Conservation (phyloP, 768 basidiomycete species). For the Mycena metata region DNA sequence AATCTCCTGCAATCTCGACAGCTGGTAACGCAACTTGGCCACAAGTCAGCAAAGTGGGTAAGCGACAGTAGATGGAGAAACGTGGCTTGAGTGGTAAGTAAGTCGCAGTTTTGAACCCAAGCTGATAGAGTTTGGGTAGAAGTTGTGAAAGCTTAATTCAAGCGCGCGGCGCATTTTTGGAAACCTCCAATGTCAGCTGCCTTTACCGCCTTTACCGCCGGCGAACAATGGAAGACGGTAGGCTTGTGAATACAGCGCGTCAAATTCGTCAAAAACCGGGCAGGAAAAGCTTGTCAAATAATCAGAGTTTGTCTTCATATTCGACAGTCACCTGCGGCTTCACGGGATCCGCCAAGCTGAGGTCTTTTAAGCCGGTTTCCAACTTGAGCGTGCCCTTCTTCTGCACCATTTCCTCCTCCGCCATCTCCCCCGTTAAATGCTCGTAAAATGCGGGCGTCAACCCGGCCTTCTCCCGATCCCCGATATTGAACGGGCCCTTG, state of each 20-base stretch:
- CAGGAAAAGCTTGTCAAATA: background rate
- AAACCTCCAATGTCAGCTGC: too few species aligned
- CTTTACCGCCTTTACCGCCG: too few species aligned
- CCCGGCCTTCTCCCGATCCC: constrained; percentile 80
- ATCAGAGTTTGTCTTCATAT: constrained; percentile 27
- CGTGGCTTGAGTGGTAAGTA: too few species aligned
- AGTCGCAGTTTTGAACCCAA: too few species aligned
- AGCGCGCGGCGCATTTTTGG: too few species aligned
- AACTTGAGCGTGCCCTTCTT: constrained; percentile 25
- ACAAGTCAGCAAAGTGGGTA: background rate
- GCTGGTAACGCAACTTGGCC: background rate
- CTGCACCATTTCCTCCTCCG: constrained; percentile 38
- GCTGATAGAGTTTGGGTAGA: too few species aligned
- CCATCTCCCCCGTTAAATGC: constrained; percentile 74
- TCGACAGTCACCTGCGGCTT: constrained; percentile 24
- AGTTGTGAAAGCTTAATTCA: too few species aligned
- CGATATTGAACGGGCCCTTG: constrained; percentile 87
- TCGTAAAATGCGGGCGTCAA: constrained; percentile 81
- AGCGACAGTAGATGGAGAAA: background rate
- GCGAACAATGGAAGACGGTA: too few species aligned
- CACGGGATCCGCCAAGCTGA: constrained; percentile 23
- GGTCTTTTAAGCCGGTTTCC: constrained; percentile 18
- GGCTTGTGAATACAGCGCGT: too few species aligned
- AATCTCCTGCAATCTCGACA: constrained; percentile 34
- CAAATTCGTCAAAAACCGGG: too few species aligned